A percentile compares a stretch with the other conserved stretches of the same genome.
These are phyloP conservation scores for Mucor saturninus DNA, from an alignment of 371 early-diverging fungal genomes.

Conservation along the genomic window DNA sequence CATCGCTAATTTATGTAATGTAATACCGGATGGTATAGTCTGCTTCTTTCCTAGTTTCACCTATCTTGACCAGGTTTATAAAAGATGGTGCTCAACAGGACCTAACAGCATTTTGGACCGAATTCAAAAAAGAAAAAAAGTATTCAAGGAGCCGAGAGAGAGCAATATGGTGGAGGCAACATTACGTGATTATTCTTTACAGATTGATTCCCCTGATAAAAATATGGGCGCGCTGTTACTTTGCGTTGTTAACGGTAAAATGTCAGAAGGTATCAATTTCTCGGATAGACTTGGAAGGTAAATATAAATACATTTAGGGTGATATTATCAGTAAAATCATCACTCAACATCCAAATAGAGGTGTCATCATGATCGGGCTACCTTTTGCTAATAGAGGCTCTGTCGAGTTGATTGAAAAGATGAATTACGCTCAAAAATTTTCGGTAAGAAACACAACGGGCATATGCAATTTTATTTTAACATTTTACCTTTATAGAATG, in stretches of 20 bases:
- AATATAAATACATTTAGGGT: neutral
- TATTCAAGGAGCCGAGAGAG: slow-evolving; percentile 76
- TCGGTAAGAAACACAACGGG: slow-evolving; percentile 14
- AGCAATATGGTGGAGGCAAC: slow-evolving; percentile 61
- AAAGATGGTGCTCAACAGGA: slow-evolving; percentile 53
- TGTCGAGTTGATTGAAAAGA: slow-evolving; percentile 79
- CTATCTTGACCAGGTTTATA: slow-evolving; percentile 74
- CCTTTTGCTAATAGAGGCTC: slow-evolving; percentile 83
- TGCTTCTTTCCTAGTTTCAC: slow-evolving; percentile 94
- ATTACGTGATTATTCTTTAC: slow-evolving; percentile 62
- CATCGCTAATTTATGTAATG: slow-evolving; percentile 74
- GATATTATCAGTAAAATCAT: neutral
- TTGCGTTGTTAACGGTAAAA: slow-evolving; percentile 95
- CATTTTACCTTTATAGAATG: slow-evolving; percentile 6
- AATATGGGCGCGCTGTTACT: slow-evolving; percentile 82
- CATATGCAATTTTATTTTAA: neutral
- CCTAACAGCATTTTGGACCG: slow-evolving; percentile 45
- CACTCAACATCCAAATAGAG: slow-evolving; percentile 36
- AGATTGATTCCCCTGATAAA: slow-evolving; percentile 43
- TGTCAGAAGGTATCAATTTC: slow-evolving; percentile 99
- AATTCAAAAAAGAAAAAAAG: slow-evolving; percentile 64
- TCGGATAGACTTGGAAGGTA: slow-evolving; percentile 85
- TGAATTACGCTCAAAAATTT: slow-evolving; percentile 63
- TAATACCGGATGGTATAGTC: slow-evolving; percentile 94
- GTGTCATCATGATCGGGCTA: slow-evolving; percentile 88